A percentile compares a stretch with the other conserved stretches of the same genome.
Evolutionary conservation across 2,329 filamentous ascomycete species (phyloP).

Genomic region (Aspergillus costaricaensis): DNA sequence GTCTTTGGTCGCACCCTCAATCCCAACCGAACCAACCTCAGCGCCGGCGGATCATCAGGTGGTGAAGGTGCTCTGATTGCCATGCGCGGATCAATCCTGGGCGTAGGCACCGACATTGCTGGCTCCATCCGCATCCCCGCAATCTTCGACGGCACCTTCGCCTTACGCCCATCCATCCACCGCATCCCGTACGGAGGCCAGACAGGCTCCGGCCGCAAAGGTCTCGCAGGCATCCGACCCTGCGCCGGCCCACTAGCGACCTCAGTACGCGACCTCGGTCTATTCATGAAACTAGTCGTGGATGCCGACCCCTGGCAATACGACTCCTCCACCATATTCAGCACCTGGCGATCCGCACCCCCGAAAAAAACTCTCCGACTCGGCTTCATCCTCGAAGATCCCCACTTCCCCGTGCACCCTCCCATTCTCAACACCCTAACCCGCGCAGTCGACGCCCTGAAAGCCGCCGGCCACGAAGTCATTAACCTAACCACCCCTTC

Average conservation of each 20-base stretch:
- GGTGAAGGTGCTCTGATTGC: constrained; percentile 65
- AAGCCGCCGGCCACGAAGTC: background rate
- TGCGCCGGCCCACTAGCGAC: constrained; percentile 25
- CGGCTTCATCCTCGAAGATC: constrained; percentile 4
- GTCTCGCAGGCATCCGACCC: constrained; percentile 21
- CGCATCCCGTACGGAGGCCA: constrained; percentile 53
- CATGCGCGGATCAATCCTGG: constrained; percentile 60
- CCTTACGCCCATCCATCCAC: constrained; percentile 48
- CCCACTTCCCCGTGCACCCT: constrained; percentile 7
- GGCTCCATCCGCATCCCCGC: constrained; percentile 49
- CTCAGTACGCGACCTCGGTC: constrained; percentile 17
- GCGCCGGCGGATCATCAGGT: constrained; percentile 65
- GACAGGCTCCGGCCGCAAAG: constrained; percentile 18
- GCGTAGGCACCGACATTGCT: constrained; percentile 62
- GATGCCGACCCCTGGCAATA: constrained; percentile 11
- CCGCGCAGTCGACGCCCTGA: background rate
- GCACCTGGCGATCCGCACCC: background rate
- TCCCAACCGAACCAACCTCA: constrained; percentile 60
- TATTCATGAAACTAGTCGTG: constrained; percentile 16
- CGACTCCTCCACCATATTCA: constrained; percentile 6
- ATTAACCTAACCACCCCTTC: background rate
- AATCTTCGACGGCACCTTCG: constrained; percentile 52
- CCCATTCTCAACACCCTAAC: background rate
- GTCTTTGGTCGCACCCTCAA: constrained; percentile 64
- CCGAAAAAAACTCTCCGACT: background rate